These are phyloP conservation scores for Suhomyces wounanorum DNA, from an alignment of 1,139 yeast species.

Conservation along the genomic window DNA sequence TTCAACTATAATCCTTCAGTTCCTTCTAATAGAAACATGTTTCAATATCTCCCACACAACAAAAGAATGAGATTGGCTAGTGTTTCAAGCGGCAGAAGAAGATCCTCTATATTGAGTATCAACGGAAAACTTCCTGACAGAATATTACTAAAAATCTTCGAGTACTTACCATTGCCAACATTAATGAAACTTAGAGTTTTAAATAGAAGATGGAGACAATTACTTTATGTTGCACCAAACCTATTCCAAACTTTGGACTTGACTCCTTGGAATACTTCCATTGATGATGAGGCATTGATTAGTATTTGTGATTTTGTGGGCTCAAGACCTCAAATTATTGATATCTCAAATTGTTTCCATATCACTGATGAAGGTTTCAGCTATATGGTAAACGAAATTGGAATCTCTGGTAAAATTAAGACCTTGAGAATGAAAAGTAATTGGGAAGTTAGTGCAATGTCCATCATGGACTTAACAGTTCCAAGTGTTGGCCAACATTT, in stretches of 20 bases:
- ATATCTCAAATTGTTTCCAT: conserved; percentile 74
- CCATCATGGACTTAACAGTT: conserved; percentile 73
- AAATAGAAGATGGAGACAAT: conserved; percentile 67
- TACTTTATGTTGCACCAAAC: conserved; percentile 57
- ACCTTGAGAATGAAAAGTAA: conserved; percentile 63
- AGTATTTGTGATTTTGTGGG: conserved; percentile 72
- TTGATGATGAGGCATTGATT: conserved; percentile 58
- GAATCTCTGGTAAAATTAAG: conserved; percentile 60
- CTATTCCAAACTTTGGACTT: conserved; percentile 55
- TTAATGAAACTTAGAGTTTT: conserved; percentile 59
- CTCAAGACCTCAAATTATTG: conserved; percentile 58
- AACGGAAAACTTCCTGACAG: conserved; percentile 62
- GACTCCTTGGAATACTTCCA: conserved; percentile 58
- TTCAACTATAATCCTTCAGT: conserved; percentile 7
- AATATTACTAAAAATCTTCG: conserved; percentile 53
- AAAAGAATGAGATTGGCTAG: conserved; percentile 51
- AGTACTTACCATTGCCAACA: conserved; percentile 52
- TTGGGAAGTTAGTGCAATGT: conserved; percentile 81
- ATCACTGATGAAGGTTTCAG: conserved; percentile 74
- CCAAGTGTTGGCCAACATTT: conserved; percentile 63
- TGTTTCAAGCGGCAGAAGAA: conserved; percentile 42
- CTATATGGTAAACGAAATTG: conserved; percentile 69
- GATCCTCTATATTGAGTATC: conserved; percentile 56
- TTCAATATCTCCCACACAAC: conserved; percentile 55
- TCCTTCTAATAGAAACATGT: conserved; percentile 18